phyloP scores from a whole-genome alignment of 768 basidiomycete genomes.

The Gymnopilus junonius region DNA sequence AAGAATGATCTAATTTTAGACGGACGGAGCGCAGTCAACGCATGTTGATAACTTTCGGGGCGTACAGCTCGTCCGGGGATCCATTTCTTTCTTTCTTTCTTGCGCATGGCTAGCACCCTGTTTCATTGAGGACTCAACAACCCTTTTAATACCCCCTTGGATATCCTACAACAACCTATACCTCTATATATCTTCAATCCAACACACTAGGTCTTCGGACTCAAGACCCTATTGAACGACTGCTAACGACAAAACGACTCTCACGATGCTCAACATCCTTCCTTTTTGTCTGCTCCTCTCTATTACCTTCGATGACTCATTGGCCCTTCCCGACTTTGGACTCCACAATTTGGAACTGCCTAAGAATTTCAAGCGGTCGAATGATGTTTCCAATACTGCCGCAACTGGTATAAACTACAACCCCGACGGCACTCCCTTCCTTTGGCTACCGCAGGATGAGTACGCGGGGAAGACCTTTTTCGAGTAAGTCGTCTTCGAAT shows the following conservation, averaged over 20 bases:
- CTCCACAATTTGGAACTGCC: background rate
- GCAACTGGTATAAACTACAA: conserved; percentile 41
- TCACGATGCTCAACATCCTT: conserved; percentile 13
- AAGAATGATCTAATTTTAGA: conserved; percentile 1
- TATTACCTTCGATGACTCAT: background rate
- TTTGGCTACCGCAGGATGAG: conserved; percentile 71
- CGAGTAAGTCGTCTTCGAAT: conserved; percentile 48
- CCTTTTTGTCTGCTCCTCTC: conserved; percentile 11
- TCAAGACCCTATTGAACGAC: background rate
- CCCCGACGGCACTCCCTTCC: conserved; percentile 53
- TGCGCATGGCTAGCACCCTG: conserved; percentile 1
- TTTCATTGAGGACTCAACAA: conserved; percentile 5
- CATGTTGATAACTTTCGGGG: conserved; percentile 5
- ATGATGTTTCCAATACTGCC: background rate
- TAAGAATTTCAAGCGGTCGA: background rate
- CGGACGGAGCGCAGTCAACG: background rate
- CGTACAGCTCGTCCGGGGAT: background rate
- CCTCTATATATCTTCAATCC: background rate
- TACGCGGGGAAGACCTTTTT: conserved; percentile 72
- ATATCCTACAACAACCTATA: conserved; percentile 1
- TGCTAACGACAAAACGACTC: conserved; percentile 8
- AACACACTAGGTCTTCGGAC: background rate
- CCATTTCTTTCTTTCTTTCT: background rate
- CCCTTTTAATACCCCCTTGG: conserved; percentile 1
- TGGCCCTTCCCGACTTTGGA: conserved; percentile 9